Percentiles rank a stretch among this genome's conserved stretches.
Conservation (phyloP, 2,329 filamentous ascomycete species). For the Sarocladium kiliense region DNA sequence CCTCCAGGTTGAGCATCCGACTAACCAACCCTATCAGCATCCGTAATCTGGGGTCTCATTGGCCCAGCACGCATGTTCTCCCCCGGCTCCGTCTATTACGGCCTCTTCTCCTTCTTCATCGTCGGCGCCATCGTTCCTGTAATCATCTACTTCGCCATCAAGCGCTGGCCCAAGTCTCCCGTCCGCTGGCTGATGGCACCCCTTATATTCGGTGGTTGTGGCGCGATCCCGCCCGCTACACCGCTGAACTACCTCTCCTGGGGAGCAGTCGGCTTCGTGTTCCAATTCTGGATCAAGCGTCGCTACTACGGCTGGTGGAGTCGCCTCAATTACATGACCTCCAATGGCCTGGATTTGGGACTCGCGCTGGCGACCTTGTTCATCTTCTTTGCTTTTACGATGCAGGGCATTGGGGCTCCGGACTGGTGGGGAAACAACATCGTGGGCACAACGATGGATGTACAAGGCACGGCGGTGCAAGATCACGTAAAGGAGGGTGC, state of each 20-base stretch:
- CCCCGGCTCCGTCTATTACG: constrained; percentile 55
- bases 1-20: not conserved
- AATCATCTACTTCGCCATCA: constrained; percentile 43
- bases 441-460: constrained; percentile 57
- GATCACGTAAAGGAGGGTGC: constrained; percentile 44
- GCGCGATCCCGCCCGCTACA: constrained; percentile 58
- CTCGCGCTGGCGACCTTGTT: constrained; percentile 62
- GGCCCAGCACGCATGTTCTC: constrained; percentile 61
- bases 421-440: constrained; percentile 66
- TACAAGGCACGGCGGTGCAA: constrained; percentile 53
- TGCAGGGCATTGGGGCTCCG: constrained; percentile 57
- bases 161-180: constrained; percentile 45
- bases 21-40: constrained; percentile 32
- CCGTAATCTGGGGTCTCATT: constrained; percentile 64
- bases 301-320: constrained; percentile 66
- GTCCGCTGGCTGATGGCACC: constrained; percentile 53
- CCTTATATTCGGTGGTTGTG: constrained; percentile 57
- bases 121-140: constrained; percentile 50
- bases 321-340: constrained; percentile 67
- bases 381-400: constrained; percentile 65
- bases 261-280: constrained; percentile 65
- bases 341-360: constrained; percentile 64
- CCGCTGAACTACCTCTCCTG: constrained; percentile 72
- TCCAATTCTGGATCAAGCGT: constrained; percentile 64
- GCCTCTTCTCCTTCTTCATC: constrained; percentile 55